Evolutionary conservation across 768 basidiomycete species (phyloP), one percentile per base, ranked within the genome.

Genomic region (Suillus americanus): DNA sequence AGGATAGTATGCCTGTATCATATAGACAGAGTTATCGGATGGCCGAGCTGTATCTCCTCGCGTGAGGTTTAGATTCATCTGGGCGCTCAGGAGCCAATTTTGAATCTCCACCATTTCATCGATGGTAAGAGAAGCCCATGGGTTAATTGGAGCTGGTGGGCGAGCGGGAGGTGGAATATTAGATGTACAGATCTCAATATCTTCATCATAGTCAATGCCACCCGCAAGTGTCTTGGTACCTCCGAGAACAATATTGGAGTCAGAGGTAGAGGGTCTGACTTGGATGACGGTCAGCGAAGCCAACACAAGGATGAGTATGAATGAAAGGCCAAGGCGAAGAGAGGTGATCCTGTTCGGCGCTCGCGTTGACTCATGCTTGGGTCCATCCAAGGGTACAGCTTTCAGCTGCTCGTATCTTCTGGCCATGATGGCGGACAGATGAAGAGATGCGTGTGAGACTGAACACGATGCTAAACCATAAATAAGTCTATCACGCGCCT

Each of bases 111-210:
- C 69, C 7, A 80, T 81, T 64, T 87, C 85, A 4, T 70, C 53
- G 35, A 83, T 63, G 3, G 80, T 76, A 54, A 88, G 78, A 18
- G 84, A 81, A 10, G 81, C 77, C 85, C 86, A 88, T 30, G 81
- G 75, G 66, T 88, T 87, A 51, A 74, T 64, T 5, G 78, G 77
- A 5, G 78, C 79, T 10, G 84, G 83, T 2, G 81, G 79, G 0
- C 66, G 68, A 0, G 82, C 82, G 9, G 63, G 63, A 16, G 68
- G 78, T 16, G 77, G 74, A 10, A 72, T 60, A 35, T 60, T 65
- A 8, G 81, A 62, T 1, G 69, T 67, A 62, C 84, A 85, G 60
- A 79, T 78, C 55, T 73, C 69, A 18, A 79, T 38, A 54, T 62
- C 67, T 12, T 63, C 65, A 40, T 59, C 57, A 28, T 54, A 54